These are phyloP conservation scores for Viola odorata DNA, from an alignment of 345 rosid species.

Conservation along the genomic window DNA sequence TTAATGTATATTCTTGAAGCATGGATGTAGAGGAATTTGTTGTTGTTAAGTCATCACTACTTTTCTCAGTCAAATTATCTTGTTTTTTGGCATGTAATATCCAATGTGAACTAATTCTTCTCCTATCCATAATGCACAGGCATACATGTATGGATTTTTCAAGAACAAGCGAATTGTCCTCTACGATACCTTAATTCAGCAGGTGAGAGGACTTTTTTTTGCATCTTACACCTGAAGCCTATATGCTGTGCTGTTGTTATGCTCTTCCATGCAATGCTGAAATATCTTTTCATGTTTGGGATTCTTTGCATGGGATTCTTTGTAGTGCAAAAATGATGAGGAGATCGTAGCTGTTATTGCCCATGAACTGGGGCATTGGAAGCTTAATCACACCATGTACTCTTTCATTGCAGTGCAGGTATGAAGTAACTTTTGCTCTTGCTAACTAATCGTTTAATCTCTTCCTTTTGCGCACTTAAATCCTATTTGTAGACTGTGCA, in stretches of 20 bases:
- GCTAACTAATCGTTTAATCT: not conserved
- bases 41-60: not conserved
- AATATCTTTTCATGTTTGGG: not conserved
- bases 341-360: constrained; percentile 97
- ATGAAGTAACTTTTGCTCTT: constrained; percentile 16
- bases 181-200: constrained; percentile 96
- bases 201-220: constrained; percentile 40
- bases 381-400: constrained; percentile 90
- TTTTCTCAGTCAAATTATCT: not conserved
- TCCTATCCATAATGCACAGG: constrained; percentile 45
- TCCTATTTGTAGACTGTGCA: no score
- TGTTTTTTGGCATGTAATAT: no score
- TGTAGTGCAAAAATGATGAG: constrained; percentile 86
- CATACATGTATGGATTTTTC: constrained; percentile 98
- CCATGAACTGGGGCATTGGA: constrained; percentile 99
- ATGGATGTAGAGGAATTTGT: constrained; percentile 4
- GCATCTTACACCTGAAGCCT: not conserved
- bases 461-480: not conserved
- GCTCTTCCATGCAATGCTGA: not conserved
- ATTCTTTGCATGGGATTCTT: constrained; percentile 13
- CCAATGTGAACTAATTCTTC: constrained; percentile 8
- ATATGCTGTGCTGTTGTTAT: not conserved
- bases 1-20: no score
- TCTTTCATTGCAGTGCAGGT: constrained; percentile 93
- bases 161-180: constrained; percentile 98